These are phyloP conservation scores for Trichocladium uniseriatum DNA, from an alignment of 495 filamentous ascomycete species.

Conservation along the genomic window DNA sequence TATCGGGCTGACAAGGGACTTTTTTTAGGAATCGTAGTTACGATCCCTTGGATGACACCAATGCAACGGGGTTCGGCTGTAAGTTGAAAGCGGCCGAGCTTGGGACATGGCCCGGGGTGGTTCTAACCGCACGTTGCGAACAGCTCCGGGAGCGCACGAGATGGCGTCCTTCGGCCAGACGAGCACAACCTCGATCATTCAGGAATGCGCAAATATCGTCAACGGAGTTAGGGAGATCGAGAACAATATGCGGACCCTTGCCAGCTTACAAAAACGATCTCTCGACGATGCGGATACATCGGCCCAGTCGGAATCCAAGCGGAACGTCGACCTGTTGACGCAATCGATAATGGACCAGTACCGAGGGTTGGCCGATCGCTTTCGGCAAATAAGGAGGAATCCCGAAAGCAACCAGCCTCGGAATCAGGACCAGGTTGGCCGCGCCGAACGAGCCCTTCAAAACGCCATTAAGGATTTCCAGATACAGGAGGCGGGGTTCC, in stretches of 20 bases:
- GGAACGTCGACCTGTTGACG: slow-evolving; percentile 49
- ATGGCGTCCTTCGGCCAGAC: slow-evolving; percentile 46
- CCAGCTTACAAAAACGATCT: slow-evolving; percentile 46
- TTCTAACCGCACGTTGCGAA: background rate
- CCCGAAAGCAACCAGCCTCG: slow-evolving; percentile 59
- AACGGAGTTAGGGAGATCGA: slow-evolving; percentile 68
- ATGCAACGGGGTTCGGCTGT: slow-evolving; percentile 36
- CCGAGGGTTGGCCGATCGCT: slow-evolving; percentile 59
- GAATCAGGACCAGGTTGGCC: slow-evolving; percentile 69
- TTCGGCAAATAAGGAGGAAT: slow-evolving; percentile 70
- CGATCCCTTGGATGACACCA: slow-evolving; percentile 22
- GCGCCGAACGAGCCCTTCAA: slow-evolving; percentile 68
- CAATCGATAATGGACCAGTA: slow-evolving; percentile 73
- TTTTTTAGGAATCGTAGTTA: slow-evolving; percentile 12
- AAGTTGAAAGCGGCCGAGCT: slow-evolving; percentile 22
- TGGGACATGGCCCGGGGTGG: background rate
- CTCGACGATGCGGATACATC: slow-evolving; percentile 52
- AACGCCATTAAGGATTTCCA: slow-evolving; percentile 72
- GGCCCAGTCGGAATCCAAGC: slow-evolving; percentile 40
- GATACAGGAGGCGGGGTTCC: slow-evolving; percentile 63
- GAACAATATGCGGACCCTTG: slow-evolving; percentile 49
- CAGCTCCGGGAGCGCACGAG: slow-evolving; percentile 46
- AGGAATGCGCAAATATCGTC: slow-evolving; percentile 73
- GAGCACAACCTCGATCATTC: slow-evolving; percentile 58
- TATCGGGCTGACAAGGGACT: background rate